These are phyloP conservation scores for Rhodotorula graminis DNA, from an alignment of 768 basidiomycete genomes.

Conservation along the genomic window DNA sequence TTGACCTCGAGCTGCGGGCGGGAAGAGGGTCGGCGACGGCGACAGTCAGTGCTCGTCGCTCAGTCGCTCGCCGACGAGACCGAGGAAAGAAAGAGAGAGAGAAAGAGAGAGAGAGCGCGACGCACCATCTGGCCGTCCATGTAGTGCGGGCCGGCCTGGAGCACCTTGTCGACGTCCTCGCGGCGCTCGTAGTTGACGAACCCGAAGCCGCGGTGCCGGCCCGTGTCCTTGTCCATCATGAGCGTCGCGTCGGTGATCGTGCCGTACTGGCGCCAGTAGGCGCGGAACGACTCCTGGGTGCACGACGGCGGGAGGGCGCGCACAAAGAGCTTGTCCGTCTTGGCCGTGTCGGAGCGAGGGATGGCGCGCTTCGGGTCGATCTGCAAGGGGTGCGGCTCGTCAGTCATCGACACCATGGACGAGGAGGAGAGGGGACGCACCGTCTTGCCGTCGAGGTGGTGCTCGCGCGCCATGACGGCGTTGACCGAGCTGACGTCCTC, in stretches of 20 bases:
- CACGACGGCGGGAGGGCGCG: slow-evolving; percentile 87
- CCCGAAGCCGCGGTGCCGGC: slow-evolving; percentile 92
- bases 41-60: no score
- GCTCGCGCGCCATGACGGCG: slow-evolving; percentile 89
- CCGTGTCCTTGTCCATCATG: slow-evolving; percentile 95
- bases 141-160: slow-evolving; percentile 80
- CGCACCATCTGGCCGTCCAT: slow-evolving; percentile 88
- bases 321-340: slow-evolving; percentile 78
- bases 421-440: slow-evolving; percentile 56
- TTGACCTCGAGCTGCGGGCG: slow-evolving; percentile 84
- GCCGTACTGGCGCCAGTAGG: slow-evolving; percentile 89
- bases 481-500: slow-evolving; percentile 88
- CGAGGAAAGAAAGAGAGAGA: no score
- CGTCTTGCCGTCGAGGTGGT: slow-evolving; percentile 93
- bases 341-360: slow-evolving; percentile 86
- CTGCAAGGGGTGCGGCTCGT: slow-evolving; percentile 52
- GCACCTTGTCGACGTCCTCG: slow-evolving; percentile 79
- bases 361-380: slow-evolving; percentile 99
- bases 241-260: slow-evolving; percentile 96
- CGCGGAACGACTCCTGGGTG: slow-evolving; percentile 86
- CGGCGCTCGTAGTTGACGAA: slow-evolving; percentile 90
- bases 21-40: background rate
- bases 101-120: no score
- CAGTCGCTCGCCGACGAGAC: no score
- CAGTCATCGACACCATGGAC: no score